Evolutionary conservation across 345 rosid genomes (phyloP), one percentile per base, ranked within the genome.

Genomic region (Camelina neglecta): DNA sequence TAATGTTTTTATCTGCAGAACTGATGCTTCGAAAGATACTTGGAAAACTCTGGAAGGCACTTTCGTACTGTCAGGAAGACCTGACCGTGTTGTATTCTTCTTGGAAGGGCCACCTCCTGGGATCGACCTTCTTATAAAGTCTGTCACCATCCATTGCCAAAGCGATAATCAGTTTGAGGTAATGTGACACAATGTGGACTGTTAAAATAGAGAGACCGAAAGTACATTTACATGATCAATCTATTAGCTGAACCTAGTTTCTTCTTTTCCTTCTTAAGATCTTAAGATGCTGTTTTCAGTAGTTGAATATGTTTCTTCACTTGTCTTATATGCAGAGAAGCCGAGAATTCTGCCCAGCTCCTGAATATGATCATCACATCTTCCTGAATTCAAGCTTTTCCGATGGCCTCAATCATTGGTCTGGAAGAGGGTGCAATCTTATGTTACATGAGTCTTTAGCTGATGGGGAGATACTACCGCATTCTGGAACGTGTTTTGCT

Each of bases 41-140:
- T 90, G 99, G 99, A 85, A 81, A 73, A 88, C 69, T 56, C 75
- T 92, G 81, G 96, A 89, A 84, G 97, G 97, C 75, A 82, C 80
- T 47, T 95, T 95, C 80, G 77, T 83, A 7, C 75, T 95, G 24
- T 82, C 96, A 67, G 77, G 86, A 58, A 72, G 82, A 74, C 93
- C 92, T 64, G 86, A 85, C 60, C 83, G 85, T 31, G 88, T 80
- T 66, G 76, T 95, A 11, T 92, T 95, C 75, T 95, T 88, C 82
- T 69, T 95, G 66, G 99, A 95, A 86, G 99, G 99, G 55, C 97
- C 97, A 51, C 80, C 93, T 69, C 88, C 97, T 70, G 97, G 97
- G 23, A 70, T 88, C 21, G 95, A 95, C 78, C 77, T 95, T 36
- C 89, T 89, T 59, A 80, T 95, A 60, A 79, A 84, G 76, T 92